phyloP scores from a whole-genome alignment of 768 basidiomycete genomes.

The Kwoniella dejecticola region DNA sequence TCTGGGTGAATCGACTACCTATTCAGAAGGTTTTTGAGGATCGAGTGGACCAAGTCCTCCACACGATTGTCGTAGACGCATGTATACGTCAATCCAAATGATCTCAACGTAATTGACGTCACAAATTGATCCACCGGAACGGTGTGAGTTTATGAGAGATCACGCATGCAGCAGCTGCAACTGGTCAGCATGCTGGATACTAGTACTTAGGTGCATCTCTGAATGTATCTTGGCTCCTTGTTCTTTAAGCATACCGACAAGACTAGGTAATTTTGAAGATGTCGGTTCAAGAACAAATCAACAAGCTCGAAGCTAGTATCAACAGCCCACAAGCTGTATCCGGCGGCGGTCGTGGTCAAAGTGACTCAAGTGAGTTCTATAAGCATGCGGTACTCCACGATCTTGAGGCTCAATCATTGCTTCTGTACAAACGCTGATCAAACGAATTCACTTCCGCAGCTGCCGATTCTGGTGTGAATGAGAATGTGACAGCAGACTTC shows the following conservation, averaged over 20 bases:
- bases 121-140: neutral
- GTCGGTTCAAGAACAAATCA: constrained; percentile 25
- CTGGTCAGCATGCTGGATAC: no score
- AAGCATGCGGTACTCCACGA: no score
- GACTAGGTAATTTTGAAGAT: constrained; percentile 5
- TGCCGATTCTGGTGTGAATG: constrained; percentile 39
- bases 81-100: constrained; percentile 2
- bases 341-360: constrained; percentile 20
- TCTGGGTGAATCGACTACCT: no score
- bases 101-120: constrained; percentile 9
- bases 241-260: neutral
- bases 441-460: constrained; percentile 10
- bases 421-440: no score
- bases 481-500: constrained; percentile 41
- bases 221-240: no score
- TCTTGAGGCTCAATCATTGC: no score
- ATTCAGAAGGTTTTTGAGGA: no score
- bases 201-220: no score
- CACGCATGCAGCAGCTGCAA: no score
- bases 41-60: neutral
- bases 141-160: neutral
- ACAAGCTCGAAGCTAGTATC: constrained; percentile 26
- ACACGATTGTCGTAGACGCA: neutral
- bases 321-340: constrained; percentile 25
- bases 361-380: constrained; percentile 29